phyloP scores from a whole-genome alignment of 2,329 filamentous ascomycete genomes.

The Claviceps spartinae region DNA sequence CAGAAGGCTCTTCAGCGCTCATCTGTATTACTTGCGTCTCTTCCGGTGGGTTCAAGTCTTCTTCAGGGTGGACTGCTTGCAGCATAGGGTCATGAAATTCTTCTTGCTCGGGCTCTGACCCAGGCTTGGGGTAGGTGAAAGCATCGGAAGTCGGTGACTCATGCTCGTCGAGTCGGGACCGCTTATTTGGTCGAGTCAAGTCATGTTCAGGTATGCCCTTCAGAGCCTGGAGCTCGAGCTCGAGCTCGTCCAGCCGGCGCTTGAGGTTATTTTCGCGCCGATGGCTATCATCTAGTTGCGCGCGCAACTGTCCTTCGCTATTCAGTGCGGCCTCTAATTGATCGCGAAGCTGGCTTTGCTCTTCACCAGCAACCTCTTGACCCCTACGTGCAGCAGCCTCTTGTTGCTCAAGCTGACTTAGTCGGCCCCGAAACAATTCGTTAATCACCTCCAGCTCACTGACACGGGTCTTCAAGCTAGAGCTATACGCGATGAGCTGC shows the following conservation, averaged over 20 bases:
- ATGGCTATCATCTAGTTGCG: slow-evolving; percentile 62
- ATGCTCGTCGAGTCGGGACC: slow-evolving; percentile 5
- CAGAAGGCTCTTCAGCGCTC: not conserved
- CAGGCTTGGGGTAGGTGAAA: not conserved
- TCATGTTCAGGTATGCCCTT: slow-evolving; percentile 8
- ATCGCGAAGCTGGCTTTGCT: slow-evolving; percentile 42
- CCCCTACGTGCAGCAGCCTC: slow-evolving; percentile 54
- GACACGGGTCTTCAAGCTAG: slow-evolving; percentile 83
- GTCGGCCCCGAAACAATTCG: slow-evolving; percentile 60
- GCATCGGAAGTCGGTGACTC: not conserved
- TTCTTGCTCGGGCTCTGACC: not conserved
- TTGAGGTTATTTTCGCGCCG: slow-evolving; percentile 71
- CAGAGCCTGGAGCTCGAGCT: slow-evolving; percentile 38
- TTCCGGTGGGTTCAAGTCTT: not conserved
- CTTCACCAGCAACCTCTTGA: slow-evolving; percentile 40
- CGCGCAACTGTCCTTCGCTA: slow-evolving; percentile 33
- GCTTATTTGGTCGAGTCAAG: slow-evolving; percentile 9
- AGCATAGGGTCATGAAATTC: slow-evolving; percentile 1
- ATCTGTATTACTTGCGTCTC: not conserved
- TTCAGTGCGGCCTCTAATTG: slow-evolving; percentile 37
- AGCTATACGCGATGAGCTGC: slow-evolving; percentile 65
- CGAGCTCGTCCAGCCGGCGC: slow-evolving; percentile 65
- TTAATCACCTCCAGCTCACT: slow-evolving; percentile 94
- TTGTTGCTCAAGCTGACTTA: slow-evolving; percentile 67
- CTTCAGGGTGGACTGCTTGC: not conserved